A percentile compares a stretch with the other conserved stretches of the same genome.
Conservation (phyloP, 2,329 filamentous ascomycete genomes). For the Aspergillus terreus region DNA sequence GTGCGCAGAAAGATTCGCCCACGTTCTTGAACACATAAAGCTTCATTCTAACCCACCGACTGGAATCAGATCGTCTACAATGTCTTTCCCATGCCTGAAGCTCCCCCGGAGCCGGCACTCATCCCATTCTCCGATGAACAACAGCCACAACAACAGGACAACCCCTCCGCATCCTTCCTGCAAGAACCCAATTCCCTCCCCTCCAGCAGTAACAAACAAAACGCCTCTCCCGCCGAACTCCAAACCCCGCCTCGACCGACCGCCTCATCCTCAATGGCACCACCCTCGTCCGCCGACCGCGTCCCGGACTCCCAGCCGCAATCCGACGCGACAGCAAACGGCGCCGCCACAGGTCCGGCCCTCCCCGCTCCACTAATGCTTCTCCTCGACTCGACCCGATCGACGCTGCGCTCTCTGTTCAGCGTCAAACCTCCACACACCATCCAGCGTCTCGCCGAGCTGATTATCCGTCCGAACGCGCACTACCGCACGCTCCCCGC, state of each 20-base stretch:
- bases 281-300: slow-evolving; percentile 36
- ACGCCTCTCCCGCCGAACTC: slow-evolving; percentile 24
- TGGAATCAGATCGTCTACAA: slow-evolving; percentile 64
- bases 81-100: slow-evolving; percentile 69
- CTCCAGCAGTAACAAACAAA: slow-evolving; percentile 38
- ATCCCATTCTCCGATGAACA: slow-evolving; percentile 22
- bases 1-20: slow-evolving; percentile 35
- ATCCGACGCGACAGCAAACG: slow-evolving; percentile 34
- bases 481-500: slow-evolving; percentile 80
- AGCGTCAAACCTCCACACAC: slow-evolving; percentile 78
- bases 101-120: slow-evolving; percentile 41
- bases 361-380: slow-evolving; percentile 63
- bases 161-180: slow-evolving; percentile 19
- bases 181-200: slow-evolving; percentile 25
- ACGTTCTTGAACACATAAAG: neutral
- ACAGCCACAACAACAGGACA: slow-evolving; percentile 14
- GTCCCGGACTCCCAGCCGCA: slow-evolving; percentile 40
- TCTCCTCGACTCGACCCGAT: slow-evolving; percentile 58
- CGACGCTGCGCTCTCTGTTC: slow-evolving; percentile 65
- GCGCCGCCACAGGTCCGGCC: slow-evolving; percentile 40
- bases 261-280: slow-evolving; percentile 23
- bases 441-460: slow-evolving; percentile 84
- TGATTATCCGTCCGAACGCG: slow-evolving; percentile 69
- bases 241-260: slow-evolving; percentile 36
- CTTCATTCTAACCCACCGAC: neutral